Evolutionary conservation across 2,329 filamentous ascomycete genomes (phyloP), one percentile per base, ranked within the genome.

Genomic region (Alternaria sp.): DNA sequence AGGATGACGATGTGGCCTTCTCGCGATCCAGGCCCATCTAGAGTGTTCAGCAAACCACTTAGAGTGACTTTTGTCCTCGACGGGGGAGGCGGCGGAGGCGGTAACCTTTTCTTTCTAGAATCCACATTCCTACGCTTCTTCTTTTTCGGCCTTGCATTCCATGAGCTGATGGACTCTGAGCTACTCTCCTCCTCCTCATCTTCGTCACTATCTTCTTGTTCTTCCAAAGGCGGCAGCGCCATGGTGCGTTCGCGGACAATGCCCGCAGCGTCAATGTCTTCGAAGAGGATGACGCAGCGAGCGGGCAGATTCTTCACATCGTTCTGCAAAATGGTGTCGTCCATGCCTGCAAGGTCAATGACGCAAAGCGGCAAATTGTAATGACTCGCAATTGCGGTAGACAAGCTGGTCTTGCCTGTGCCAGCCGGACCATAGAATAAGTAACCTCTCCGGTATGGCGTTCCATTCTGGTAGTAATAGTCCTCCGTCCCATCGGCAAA

Each of bases 371-470:
- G 57, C 11, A 71, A 56, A 63, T 65, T 52, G 51, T 65, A 63
- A 4, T 53, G 57, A 17, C 59, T 53, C 51, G 63, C 59, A 46
- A 67, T 57, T 9, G 55, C 54, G 10, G 57, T 44, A 23, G 45
- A 50, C 13, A 67, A 36, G 54, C 59, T 67, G 6, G 65, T 59
- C 25, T 64, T 64, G 45, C 62, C 53, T 53, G 65, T 67, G 53
- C 66, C 59, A 28, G 47, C 25, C 17, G 47, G 47, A 10, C 47
- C 25, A 6, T 50, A 21, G n/a, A 50, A 49, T 19, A 71, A 36
- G 52, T 69, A 69, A 12, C 67, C 65, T 61, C 59, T 46, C 59
- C 62, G 54, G 51, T 71, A 71, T 32, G 57, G 62, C 44, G 65
- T 49, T 32, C 62, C 54, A 11, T 50, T 50, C 28, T 50, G 47